Conservation (phyloP, 1,139 yeast genomes). For the Suhomyces kunorum region DNA sequence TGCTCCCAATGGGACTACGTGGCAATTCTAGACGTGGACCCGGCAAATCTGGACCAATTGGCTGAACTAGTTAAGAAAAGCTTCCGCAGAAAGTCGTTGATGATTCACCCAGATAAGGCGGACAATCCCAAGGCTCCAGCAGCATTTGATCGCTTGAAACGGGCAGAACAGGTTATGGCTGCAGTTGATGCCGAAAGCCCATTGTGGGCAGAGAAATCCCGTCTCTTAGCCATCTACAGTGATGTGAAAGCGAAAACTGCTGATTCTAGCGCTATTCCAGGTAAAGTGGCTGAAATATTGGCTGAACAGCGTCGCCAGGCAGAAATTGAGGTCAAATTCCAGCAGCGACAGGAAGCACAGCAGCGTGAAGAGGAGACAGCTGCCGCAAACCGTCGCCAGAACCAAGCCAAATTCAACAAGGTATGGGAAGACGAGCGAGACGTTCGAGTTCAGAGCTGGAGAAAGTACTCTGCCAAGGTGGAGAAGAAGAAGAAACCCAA, state of each 20-base stretch:
- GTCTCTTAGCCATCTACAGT: slow-evolving; percentile 36
- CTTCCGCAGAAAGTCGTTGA: slow-evolving; percentile 59
- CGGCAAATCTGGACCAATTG: slow-evolving; percentile 34
- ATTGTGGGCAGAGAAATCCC: slow-evolving; percentile 34
- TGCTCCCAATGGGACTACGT: slow-evolving; percentile 55
- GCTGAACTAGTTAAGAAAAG: slow-evolving; percentile 40
- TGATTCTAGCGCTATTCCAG: slow-evolving; percentile 31
- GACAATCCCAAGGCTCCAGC: slow-evolving; percentile 55
- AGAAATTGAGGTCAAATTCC: slow-evolving; percentile 36
- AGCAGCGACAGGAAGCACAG: slow-evolving; percentile 31
- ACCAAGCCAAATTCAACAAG: slow-evolving; percentile 42
- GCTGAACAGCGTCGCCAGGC: slow-evolving; percentile 37
- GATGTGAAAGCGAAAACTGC: slow-evolving; percentile 36
- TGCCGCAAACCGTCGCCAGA: slow-evolving; percentile 40
- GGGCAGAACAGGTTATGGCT: slow-evolving; percentile 32
- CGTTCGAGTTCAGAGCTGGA: slow-evolving; percentile 61
- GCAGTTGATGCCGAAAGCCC: slow-evolving; percentile 9
- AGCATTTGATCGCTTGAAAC: slow-evolving; percentile 59
- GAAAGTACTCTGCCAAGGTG: slow-evolving; percentile 48
- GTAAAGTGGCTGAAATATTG: slow-evolving; percentile 36
- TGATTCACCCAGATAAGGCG: slow-evolving; percentile 72
- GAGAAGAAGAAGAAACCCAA: slow-evolving; percentile 46
- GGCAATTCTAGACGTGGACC: slow-evolving; percentile 55
- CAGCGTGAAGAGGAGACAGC: slow-evolving; percentile 27
- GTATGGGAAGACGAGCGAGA: slow-evolving; percentile 69